Conservation (phyloP, 1,284 basidiomycete genomes). For the Ceraceosorus guamensis region DNA sequence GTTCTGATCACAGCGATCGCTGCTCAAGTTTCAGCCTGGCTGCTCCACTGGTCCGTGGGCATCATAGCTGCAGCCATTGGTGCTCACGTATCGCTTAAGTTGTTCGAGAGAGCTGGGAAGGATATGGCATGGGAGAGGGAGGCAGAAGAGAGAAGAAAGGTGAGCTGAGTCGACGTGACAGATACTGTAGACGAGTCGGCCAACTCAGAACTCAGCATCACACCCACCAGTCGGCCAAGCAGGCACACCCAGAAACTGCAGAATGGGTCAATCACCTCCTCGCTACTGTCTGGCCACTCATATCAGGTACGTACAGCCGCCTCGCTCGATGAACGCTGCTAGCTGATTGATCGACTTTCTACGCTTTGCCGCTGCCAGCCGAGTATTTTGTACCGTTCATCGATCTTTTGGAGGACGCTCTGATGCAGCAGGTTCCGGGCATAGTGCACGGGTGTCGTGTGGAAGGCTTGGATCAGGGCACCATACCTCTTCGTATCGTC, state of each 20-base stretch:
- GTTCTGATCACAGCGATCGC: neutral
- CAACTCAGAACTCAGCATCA: neutral
- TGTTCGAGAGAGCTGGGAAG: neutral
- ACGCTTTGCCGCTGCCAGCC: too few relatives aligned
- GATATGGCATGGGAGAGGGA: neutral
- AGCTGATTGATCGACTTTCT: too few relatives aligned
- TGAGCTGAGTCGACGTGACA: neutral
- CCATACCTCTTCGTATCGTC: slow-evolving; percentile 30
- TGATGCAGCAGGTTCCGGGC: slow-evolving; percentile 42
- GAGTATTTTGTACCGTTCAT: slow-evolving; percentile 42
- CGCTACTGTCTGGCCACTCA: slow-evolving; percentile 36
- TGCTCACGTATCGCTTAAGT: neutral
- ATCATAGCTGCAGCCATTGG: neutral
- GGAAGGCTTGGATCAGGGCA: slow-evolving; percentile 41
- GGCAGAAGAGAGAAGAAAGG: neutral
- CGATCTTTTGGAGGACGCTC: slow-evolving; percentile 41
- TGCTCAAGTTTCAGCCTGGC: neutral
- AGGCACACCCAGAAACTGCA: slow-evolving; percentile 28
- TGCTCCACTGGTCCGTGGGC: neutral
- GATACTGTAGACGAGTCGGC: neutral
- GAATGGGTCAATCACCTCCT: slow-evolving; percentile 42
- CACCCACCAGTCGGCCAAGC: too few relatives aligned
- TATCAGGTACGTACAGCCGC: slow-evolving; percentile 36
- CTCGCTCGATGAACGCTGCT: too few relatives aligned
- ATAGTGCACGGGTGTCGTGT: slow-evolving; percentile 39